Evolutionary conservation across 179 eudicot species (phyloP), one percentile per base, ranked within the genome.

Genomic region (Camellia oleifera): DNA sequence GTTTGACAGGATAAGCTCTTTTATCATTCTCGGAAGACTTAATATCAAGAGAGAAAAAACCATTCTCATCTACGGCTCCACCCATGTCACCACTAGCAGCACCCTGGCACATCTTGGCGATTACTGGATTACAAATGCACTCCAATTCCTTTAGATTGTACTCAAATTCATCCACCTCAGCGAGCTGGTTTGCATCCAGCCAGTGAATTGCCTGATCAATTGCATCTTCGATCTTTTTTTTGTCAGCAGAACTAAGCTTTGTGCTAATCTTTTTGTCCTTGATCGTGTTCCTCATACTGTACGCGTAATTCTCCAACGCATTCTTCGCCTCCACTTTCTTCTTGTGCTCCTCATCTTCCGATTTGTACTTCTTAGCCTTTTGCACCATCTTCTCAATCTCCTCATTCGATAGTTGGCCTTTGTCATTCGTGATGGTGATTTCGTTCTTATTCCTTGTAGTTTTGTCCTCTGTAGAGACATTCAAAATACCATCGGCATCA

Each of bases 351-450:
- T 91, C 94, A 56, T 91, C 94, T 50, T 89, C 94, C 0, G 85
- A 63, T 77, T 89, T 91, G 88, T 89, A 91, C 78, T 83, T 91
- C 89, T 88, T 88, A 0, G 94, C 89, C 66, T 91, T 91, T 76
- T 87, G 91, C n/a, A 89, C 91, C 94, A 91, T 88, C 79, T 83
- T 84, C 83, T 89, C 92, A 14, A 91, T 91, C 74, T 88, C 94
- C 69, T 86, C 92, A 85, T 89, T 88, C 56, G 90, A 89, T 10
- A 89, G 62, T 18, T 91, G 69, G 11, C 94, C 92, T 81, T 88
- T 88, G 77, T 89, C 88, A 4, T 91, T 91, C 12, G 94, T 91
- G 80, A 91, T 91, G 0, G 92, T 88, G 77, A 91, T 89, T 84
- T 89, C 83, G 80, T 89, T 91, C 86, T 88, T 87, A 75, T 88